Base-by-base conservation (phyloP, 2,329 filamentous ascomycete species). In the Trichothecium sympodiale region DNA sequence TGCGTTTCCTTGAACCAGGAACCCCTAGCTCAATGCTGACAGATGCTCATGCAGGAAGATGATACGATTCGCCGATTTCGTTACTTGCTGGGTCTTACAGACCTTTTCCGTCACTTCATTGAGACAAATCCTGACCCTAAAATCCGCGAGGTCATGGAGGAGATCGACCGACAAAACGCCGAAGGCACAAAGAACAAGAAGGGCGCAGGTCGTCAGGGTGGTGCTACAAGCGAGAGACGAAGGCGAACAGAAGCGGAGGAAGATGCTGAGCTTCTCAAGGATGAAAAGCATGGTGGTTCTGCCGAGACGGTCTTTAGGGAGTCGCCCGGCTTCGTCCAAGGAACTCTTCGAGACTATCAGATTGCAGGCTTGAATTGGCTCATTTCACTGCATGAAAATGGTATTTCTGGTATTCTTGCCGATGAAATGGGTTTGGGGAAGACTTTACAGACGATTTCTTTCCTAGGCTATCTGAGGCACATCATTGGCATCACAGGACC, bases 341-440 rank as follows among this genome's bases (percentile, higher is more conserved):
- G 91, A 31, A 67, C 74, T 38, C 95, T 98, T 86, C 80, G 91
- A 53, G 91, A 98, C 58, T 98, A 98, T 60, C 91, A 98, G 58
- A 70, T 98, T 47, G 83, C 85, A 25, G 91, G 91, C 46, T 69
- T 98, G 46, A 98, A 98, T 59, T 98, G 91, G 91, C 73, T 98
- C 31, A 87, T 98, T 47, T 96, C 88, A 10, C 71, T 98, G 5
- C 91, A 98, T 51, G 91, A 98, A 60, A 98, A 98, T 51, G 91
- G 91, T 65, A 98, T 98, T 46, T 96, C 89, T 15, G 91, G 91
- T 47, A 98, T 98, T 43, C 67, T 98, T 34, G 91, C 91, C 41
- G 91, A 98, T 53, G 91, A 98, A 63, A 98, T 98, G 91, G 91
- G 91, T 60, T 70, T 98, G 15, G 91, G 91, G 51, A 98, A 98